Percentiles rank a stretch among this genome's conserved stretches.
These are phyloP conservation scores for Lactifluus hygrophoroides DNA, from an alignment of 768 basidiomycete species.

Conservation along the genomic window DNA sequence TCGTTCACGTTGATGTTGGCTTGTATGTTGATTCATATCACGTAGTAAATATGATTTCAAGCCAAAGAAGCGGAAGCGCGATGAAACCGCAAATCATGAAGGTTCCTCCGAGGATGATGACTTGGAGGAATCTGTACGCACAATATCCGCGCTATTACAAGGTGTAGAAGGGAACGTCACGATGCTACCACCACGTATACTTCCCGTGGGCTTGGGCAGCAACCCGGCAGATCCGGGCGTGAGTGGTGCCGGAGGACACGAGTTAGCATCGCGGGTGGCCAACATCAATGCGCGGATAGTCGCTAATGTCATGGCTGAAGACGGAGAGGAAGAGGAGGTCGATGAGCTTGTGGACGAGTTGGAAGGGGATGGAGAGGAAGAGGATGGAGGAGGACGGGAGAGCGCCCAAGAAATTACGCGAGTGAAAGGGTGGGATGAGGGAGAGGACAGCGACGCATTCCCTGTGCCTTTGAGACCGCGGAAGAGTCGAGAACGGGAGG, in stretches of 20 bases:
- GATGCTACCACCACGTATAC: slow-evolving; percentile 7
- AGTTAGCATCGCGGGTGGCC: slow-evolving; percentile 56
- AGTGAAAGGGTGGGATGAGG: slow-evolving; percentile 35
- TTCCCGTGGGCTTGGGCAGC: slow-evolving; percentile 11
- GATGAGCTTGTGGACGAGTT: slow-evolving; percentile 27
- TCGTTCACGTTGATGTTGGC: background rate
- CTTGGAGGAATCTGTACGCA: slow-evolving; percentile 64
- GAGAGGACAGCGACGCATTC: slow-evolving; percentile 55
- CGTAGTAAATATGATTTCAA: slow-evolving; percentile 74
- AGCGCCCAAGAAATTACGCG: background rate
- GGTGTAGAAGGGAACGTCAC: slow-evolving; percentile 32
- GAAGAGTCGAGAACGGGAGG: slow-evolving; percentile 55
- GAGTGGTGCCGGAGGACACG: background rate
- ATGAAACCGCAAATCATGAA: slow-evolving; percentile 34
- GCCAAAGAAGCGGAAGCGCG: slow-evolving; percentile 46
- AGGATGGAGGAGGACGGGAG: slow-evolving; percentile 13
- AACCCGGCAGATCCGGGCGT: slow-evolving; percentile 1
- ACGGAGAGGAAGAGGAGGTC: slow-evolving; percentile 38
- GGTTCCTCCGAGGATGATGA: slow-evolving; percentile 41
- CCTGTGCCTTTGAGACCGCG: slow-evolving; percentile 63
- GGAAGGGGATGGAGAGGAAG: slow-evolving; percentile 27
- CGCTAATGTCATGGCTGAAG: slow-evolving; percentile 63
- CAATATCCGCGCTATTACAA: slow-evolving; percentile 59
- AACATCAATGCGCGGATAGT: slow-evolving; percentile 69
- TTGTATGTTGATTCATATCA: slow-evolving; percentile 1